Base-by-base conservation (phyloP, 192 early-diverging fungal genomes). In the Rhizoclosmatium globosum region DNA sequence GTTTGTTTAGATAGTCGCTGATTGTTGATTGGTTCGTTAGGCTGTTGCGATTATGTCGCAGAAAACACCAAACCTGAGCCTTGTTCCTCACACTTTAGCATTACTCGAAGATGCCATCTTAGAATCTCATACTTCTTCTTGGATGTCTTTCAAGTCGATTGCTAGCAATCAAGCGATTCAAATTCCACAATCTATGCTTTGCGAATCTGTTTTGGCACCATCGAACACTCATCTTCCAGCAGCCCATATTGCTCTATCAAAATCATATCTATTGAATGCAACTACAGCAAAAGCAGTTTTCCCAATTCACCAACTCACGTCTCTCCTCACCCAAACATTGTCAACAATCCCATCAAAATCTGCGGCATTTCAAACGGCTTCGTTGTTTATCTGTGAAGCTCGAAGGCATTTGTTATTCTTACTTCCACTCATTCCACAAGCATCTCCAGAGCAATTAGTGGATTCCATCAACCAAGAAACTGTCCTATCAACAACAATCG, bases 261-360 rank as follows among this genome's bases (percentile, higher is more conserved):
- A 47, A 47, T 78, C 43, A 6, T 68, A 85, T 68, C 56, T 74
- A 11, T 15, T 64, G 15, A 39, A 3, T 0, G 42, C 43, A 1
- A 48, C 50, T 4, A 50, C 67, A 23, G 53, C 31, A 9, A 61
- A 73, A 2, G 79, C 83, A n/a, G 45, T 57, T 15, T 43, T 72
- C 11, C 53, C 68, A 17, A 64, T 84, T 19, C 38, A 50, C 3
- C 68, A 65, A 38, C 57, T 81, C 19, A 68, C 82, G 21, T 60
- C 77, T 44, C 21, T 78, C 2, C 45, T 81, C 2, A 76, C 83
- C 9, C 75, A 81, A 31, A 57, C 19, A 3, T 19, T 81, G 13
- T 47, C 45, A 15, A 69, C 57, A 11, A 21, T 71, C 23, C 50
- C 17, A 21, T 48, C 41, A 38, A 43, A 69, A 19, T 48, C 41